A percentile compares a stretch with the other conserved stretches of the same genome.
phyloP scores from a whole-genome alignment of 805 yeast genomes.

The Lipomyces sp. region DNA sequence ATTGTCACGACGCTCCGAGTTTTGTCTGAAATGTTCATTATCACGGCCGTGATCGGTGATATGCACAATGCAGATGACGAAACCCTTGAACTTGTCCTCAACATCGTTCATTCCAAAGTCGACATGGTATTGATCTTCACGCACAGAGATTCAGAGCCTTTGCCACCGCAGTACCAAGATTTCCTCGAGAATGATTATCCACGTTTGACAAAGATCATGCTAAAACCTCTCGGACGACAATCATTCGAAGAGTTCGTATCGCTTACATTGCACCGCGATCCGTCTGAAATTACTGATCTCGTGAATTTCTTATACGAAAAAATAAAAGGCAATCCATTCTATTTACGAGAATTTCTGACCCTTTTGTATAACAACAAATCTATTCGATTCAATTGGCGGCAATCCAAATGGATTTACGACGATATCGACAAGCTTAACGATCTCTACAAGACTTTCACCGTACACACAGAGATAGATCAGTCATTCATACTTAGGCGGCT shows the following conservation, averaged over 20 bases:
- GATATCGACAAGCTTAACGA: slow-evolving; percentile 14
- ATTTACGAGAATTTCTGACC: slow-evolving; percentile 28
- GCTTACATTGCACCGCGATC: slow-evolving; percentile 25
- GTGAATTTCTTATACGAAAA: slow-evolving; percentile 14
- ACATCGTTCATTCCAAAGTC: slow-evolving; percentile 25
- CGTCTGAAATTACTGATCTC: slow-evolving; percentile 22
- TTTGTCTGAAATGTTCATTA: slow-evolving; percentile 28
- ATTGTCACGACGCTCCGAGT: slow-evolving; percentile 22
- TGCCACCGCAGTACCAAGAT: slow-evolving; percentile 15
- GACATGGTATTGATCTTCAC: slow-evolving; percentile 32
- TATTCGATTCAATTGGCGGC: slow-evolving; percentile 27
- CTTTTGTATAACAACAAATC: slow-evolving; percentile 13
- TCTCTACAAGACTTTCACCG: slow-evolving; percentile 14
- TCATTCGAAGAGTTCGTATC: slow-evolving; percentile 19
- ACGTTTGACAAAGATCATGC: slow-evolving; percentile 20
- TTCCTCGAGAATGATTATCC: slow-evolving; percentile 28
- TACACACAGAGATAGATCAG: slow-evolving; percentile 27
- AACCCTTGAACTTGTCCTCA: slow-evolving; percentile 28
- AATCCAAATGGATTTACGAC: slow-evolving; percentile 25
- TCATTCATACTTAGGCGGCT: slow-evolving; percentile 30
- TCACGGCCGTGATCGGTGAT: slow-evolving; percentile 32
- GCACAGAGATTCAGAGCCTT: slow-evolving; percentile 16
- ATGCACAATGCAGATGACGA: slow-evolving; percentile 36
- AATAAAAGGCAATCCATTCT: slow-evolving; percentile 31
- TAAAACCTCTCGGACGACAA: slow-evolving; percentile 31